These are phyloP conservation scores for Annulohypoxylon maeteangense DNA, from an alignment of 495 filamentous ascomycete genomes.

Conservation along the genomic window DNA sequence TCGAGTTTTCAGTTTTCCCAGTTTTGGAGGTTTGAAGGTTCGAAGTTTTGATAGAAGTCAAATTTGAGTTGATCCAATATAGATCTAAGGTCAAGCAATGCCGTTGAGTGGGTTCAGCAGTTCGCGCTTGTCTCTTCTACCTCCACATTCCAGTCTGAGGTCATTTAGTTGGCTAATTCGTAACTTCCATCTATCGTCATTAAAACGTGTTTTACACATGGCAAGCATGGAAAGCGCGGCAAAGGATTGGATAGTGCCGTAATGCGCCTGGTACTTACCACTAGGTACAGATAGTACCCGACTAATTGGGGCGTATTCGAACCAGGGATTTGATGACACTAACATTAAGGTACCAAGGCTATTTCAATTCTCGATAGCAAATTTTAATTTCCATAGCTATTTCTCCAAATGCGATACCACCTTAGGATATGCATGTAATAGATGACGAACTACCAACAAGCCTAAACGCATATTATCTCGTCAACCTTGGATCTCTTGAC, in stretches of 20 bases:
- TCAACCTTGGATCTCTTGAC: neutral
- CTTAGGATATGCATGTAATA: neutral
- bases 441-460: neutral
- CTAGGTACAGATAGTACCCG: no score
- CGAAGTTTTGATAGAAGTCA: neutral
- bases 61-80: constrained; percentile 3
- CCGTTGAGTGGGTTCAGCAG: neutral
- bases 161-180: constrained; percentile 3
- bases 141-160: constrained; percentile 1
- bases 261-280: no score
- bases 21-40: neutral
- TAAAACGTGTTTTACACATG: constrained; percentile 4
- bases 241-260: neutral
- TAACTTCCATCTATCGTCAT: neutral
- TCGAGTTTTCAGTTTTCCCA: neutral
- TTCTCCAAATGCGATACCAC: neutral
- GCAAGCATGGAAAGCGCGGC: neutral
- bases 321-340: neutral
- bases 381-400: neutral
- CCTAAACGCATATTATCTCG: neutral
- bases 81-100: neutral
- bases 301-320: neutral
- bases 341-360: neutral
- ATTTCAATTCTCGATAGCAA: neutral
- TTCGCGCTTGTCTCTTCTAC: neutral